Evolutionary conservation across 345 rosid genomes (phyloP).

Genomic region (Cardiospermum halicacabum): DNA sequence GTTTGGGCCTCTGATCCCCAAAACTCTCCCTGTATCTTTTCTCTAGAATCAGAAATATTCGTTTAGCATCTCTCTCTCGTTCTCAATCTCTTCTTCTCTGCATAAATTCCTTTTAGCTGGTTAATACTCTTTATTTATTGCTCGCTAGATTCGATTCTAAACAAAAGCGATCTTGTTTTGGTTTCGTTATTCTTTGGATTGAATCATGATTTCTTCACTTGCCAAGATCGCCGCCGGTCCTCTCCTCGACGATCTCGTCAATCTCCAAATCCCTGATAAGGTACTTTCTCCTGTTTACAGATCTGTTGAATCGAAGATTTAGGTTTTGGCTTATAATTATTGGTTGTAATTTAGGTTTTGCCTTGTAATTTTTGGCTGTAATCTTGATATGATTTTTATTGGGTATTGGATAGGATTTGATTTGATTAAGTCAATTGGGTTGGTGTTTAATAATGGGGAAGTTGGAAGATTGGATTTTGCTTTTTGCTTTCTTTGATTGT

Average conservation of each 20-base stretch:
- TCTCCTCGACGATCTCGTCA: conserved; percentile 10
- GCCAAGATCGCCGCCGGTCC: conserved; percentile 13
- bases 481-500: background rate
- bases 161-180: background rate
- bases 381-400: background rate
- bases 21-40: background rate
- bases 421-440: background rate
- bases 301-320: background rate
- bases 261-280: conserved; percentile 27
- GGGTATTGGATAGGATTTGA: background rate
- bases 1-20: conserved; percentile 7
- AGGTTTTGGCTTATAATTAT: background rate
- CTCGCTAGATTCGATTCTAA: background rate
- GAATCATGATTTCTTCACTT: conserved; percentile 29
- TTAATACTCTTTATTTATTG: background rate
- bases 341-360: background rate
- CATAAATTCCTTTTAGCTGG: background rate
- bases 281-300: conserved; percentile 5
- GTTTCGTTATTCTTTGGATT: background rate
- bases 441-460: background rate
- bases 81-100: background rate
- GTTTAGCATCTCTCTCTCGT: conserved; percentile 1
- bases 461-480: background rate
- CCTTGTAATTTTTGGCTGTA: no score
- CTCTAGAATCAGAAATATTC: conserved; percentile 20